Conservation (phyloP, 352 stramenopile genomes). For the Phytophthora tubulina region DNA sequence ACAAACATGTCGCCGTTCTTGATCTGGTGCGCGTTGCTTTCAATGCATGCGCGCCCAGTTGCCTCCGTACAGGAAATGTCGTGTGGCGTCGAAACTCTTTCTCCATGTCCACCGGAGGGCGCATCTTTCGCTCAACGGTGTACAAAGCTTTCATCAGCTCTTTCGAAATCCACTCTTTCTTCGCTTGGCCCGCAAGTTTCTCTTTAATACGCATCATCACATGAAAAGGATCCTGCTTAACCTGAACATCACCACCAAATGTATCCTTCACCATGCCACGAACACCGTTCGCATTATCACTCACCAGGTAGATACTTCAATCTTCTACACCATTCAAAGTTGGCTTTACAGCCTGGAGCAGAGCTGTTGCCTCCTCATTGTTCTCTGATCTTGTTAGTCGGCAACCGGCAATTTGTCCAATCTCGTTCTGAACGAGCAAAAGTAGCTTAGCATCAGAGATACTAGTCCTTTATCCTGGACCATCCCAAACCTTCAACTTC, state of each 20-base stretch:
- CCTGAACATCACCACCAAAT: neutral
- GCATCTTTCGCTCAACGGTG: neutral
- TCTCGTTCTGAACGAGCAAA: neutral
- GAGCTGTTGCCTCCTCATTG: neutral
- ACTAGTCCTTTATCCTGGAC: neutral
- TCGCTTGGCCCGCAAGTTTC: neutral
- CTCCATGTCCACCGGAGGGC: neutral
- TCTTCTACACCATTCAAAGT: slow-evolving; percentile 7
- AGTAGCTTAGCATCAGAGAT: slow-evolving; percentile 11
- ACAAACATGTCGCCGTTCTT: slow-evolving; percentile 4
- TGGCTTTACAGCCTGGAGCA: neutral
- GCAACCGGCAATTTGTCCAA: too few relatives aligned
- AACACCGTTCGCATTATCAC: neutral
- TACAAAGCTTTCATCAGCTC: neutral
- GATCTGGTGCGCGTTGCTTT: slow-evolving; percentile 9
- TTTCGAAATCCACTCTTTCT: neutral
- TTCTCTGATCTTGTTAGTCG: too few relatives aligned
- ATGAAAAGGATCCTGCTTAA: neutral
- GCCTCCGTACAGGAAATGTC: neutral
- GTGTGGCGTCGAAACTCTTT: neutral
- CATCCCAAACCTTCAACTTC: slow-evolving; percentile 6
- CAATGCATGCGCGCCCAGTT: neutral
- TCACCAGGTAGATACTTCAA: neutral
- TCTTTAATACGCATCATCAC: neutral
- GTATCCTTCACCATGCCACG: neutral